phyloP scores from a whole-genome alignment of 257 asterid species.

The Fraxinus anomala region DNA sequence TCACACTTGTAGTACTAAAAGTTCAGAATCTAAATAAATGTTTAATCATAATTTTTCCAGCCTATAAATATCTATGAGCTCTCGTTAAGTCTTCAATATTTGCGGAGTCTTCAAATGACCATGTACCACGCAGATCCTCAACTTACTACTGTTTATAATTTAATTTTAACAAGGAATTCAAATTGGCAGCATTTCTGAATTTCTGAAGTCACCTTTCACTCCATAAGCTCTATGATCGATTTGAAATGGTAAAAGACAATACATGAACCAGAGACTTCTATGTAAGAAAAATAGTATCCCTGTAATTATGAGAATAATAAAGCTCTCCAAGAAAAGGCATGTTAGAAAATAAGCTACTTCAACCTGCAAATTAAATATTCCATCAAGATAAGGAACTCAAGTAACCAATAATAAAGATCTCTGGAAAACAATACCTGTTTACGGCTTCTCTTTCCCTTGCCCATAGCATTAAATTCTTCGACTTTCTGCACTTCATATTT shows the following conservation, averaged over 20 bases:
- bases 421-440: conserved; percentile 55
- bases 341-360: neutral
- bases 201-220: neutral
- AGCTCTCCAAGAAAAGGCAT: neutral
- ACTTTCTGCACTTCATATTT: conserved; percentile 79
- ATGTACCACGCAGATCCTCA: neutral
- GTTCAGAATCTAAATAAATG: neutral
- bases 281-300: neutral
- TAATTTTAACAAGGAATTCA: neutral
- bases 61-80: neutral
- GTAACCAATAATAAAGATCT: neutral
- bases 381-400: conserved; percentile 14
- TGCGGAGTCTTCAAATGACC: neutral
- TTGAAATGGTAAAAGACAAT: neutral
- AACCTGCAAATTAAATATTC: neutral
- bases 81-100: no score
- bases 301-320: neutral
- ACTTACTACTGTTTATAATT: neutral
- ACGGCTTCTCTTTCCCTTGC: conserved; percentile 95
- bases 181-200: neutral
- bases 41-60: neutral
- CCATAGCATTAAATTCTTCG: conserved; percentile 87
- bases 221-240: neutral
- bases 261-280: neutral
- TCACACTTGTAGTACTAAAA: neutral